A percentile compares a stretch with the other conserved stretches of the same genome.
Conservation (phyloP, 257 asterid genomes). For the Forsythia viridissima region DNA sequence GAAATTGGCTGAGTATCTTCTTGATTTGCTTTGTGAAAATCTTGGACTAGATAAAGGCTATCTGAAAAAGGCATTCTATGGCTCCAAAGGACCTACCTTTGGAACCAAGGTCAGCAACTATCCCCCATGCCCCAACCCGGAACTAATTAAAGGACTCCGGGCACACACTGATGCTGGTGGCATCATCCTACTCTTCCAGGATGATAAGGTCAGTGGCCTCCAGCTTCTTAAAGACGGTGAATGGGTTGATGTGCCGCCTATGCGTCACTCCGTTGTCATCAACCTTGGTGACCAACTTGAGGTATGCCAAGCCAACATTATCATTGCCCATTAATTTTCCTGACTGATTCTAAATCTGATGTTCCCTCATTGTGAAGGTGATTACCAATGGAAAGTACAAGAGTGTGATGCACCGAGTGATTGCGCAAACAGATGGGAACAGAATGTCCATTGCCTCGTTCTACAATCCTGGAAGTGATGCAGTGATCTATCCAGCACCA, state of each 20-base stretch:
- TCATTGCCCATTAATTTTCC: too few species aligned
- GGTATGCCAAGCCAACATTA: conserved; percentile 25
- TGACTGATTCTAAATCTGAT: too few species aligned
- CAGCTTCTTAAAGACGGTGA: conserved; percentile 70
- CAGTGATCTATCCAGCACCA: conserved; percentile 64
- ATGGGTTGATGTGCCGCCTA: conserved; percentile 77
- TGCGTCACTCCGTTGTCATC: conserved; percentile 70
- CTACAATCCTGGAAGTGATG: conserved; percentile 69
- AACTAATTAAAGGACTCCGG: conserved; percentile 75
- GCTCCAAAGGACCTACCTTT: conserved; percentile 64
- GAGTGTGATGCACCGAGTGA: conserved; percentile 63
- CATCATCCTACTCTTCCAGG: conserved; percentile 70
- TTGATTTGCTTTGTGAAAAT: conserved; percentile 71
- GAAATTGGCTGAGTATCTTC: conserved; percentile 60
- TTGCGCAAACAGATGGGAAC: conserved; percentile 55
- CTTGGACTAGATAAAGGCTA: conserved; percentile 76
- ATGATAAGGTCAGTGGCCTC: conserved; percentile 73
- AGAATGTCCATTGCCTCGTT: conserved; percentile 71
- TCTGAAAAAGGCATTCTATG: conserved; percentile 61
- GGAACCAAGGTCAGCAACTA: conserved; percentile 79
- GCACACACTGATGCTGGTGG: conserved; percentile 86
- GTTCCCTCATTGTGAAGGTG: conserved; percentile 30
- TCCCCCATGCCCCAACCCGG: conserved; percentile 73
- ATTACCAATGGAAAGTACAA: conserved; percentile 65
- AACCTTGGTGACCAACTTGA: conserved; percentile 73